Evolutionary conservation across 2,329 filamentous ascomycete genomes (phyloP), one percentile per base, ranked within the genome.

Genomic region (Ophiostoma tasmaniense): DNA sequence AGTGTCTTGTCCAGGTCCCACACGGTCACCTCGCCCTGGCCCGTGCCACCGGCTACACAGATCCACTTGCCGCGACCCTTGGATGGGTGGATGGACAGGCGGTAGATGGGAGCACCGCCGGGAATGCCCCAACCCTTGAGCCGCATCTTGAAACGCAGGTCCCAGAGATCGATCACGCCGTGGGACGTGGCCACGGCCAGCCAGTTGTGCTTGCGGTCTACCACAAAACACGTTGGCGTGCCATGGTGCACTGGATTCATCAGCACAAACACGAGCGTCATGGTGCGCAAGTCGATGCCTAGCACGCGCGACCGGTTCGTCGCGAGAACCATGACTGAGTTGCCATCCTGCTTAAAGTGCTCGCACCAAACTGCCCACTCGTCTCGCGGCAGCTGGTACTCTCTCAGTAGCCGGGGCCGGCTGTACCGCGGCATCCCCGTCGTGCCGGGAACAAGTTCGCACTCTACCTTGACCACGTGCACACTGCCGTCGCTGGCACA

Each of bases 1-100:
- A 90, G 85, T 8, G 89, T 87, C 79, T 94, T 96, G 76, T 98
- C 94, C 20, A 98, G 83, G 75, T 98, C 95, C 95, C 95, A 99
- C 0, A 96, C 90, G 0, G 92, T 96, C 39, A 99, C 87, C 76
- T 99, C 95, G 20, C 92, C 92, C 71, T 91, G 88, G 3, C 88
- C 90, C 8, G 91, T 96, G 10, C 94, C 93, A 20, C 94, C 93
- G 2, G 93, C 90, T 10, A 97, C 90, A 76, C 93, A 96, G 0
- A 98, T 86, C 86, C 92, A 94, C 76, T 89, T 90, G 13, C 91
- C 90, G 61, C 91, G 87, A 0, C 90, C 90, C 76, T 89, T 91
- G 30, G 85, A 85, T 0, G 93, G 92, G 75, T 96, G 92, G 0
- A 96, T 82, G 69, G 87, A 84, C 20, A 99, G 83, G 39, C 92